Conservation (phyloP, 768 basidiomycete species). For the Termitomyces sp. region DNA sequence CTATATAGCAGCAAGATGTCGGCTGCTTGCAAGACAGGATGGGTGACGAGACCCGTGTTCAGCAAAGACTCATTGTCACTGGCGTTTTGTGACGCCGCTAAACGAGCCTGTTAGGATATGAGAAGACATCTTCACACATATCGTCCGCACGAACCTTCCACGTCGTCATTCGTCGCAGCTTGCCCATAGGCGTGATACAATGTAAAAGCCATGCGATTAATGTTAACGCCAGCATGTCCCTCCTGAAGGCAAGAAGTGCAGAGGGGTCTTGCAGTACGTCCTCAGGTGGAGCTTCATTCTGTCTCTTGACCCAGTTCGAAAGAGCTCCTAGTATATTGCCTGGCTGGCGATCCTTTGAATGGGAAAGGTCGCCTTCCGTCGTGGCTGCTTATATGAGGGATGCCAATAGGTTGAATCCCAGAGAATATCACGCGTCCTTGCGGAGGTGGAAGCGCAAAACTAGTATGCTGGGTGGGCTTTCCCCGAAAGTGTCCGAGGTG, state of each 20-base stretch:
- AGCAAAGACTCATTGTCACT: constrained; percentile 74
- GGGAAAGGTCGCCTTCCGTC: background rate
- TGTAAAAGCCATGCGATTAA: constrained; percentile 91
- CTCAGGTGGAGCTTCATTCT: constrained; percentile 48
- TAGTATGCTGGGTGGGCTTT: constrained; percentile 16
- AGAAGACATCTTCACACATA: constrained; percentile 1
- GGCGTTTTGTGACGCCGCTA: constrained; percentile 71
- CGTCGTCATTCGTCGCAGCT: constrained; percentile 86
- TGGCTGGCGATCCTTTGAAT: constrained; percentile 45
- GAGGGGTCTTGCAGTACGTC: constrained; percentile 75
- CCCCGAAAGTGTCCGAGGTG: constrained; percentile 10
- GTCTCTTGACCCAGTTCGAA: constrained; percentile 82
- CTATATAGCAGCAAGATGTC: constrained; percentile 86
- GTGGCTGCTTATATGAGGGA: constrained; percentile 67
- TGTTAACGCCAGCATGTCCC: constrained; percentile 80
- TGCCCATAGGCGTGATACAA: constrained; percentile 79
- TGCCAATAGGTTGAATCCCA: constrained; percentile 91
- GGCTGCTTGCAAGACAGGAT: constrained; percentile 91
- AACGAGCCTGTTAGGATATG: constrained; percentile 49
- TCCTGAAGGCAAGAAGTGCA: constrained; percentile 52
- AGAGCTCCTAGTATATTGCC: constrained; percentile 94
- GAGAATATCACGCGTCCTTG: constrained; percentile 59
- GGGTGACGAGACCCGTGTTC: constrained; percentile 84
- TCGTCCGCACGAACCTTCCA: constrained; percentile 69
- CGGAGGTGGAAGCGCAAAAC: background rate